Percentiles rank a stretch among this genome's conserved stretches.
Conservation (phyloP, 192 early-diverging fungal species). For the Podila clonocystis region DNA sequence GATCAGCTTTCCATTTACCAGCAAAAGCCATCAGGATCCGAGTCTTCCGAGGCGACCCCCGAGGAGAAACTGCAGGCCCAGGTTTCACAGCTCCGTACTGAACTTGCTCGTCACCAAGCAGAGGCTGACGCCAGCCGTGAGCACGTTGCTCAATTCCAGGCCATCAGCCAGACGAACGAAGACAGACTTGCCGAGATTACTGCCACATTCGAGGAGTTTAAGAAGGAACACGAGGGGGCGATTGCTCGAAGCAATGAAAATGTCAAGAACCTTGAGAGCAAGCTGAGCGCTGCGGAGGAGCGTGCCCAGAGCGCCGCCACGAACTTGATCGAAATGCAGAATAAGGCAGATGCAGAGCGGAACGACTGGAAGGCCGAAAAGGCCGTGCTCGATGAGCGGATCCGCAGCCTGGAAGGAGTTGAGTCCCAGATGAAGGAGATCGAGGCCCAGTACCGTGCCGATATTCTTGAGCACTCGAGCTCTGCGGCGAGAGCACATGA, state of each 20-base stretch:
- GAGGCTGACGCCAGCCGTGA: slow-evolving; percentile 62
- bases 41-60: slow-evolving; percentile 25
- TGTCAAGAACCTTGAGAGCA: slow-evolving; percentile 42
- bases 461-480: slow-evolving; percentile 62
- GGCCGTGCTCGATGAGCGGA: slow-evolving; percentile 30
- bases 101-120: slow-evolving; percentile 62
- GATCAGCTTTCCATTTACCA: slow-evolving; percentile 56
- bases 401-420: slow-evolving; percentile 38
- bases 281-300: slow-evolving; percentile 29
- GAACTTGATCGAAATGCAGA: slow-evolving; percentile 55
- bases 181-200: slow-evolving; percentile 69
- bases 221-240: slow-evolving; percentile 58
- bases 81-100: slow-evolving; percentile 56
- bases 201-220: slow-evolving; percentile 74
- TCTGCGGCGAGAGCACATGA: slow-evolving; percentile 64
- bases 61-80: slow-evolving; percentile 46
- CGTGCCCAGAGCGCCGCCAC: slow-evolving; percentile 32
- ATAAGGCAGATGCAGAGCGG: slow-evolving; percentile 56
- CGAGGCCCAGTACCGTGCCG: slow-evolving; percentile 50
- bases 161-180: slow-evolving; percentile 70
- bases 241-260: slow-evolving; percentile 34
- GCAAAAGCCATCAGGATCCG: slow-evolving; percentile 27
- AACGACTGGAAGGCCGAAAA: slow-evolving; percentile 51
- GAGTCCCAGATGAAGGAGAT: slow-evolving; percentile 10
- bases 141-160: slow-evolving; percentile 64